A percentile compares a stretch with the other conserved stretches of the same genome.
phyloP scores from a whole-genome alignment of 345 rosid species.

The Hibiscus trionum region DNA sequence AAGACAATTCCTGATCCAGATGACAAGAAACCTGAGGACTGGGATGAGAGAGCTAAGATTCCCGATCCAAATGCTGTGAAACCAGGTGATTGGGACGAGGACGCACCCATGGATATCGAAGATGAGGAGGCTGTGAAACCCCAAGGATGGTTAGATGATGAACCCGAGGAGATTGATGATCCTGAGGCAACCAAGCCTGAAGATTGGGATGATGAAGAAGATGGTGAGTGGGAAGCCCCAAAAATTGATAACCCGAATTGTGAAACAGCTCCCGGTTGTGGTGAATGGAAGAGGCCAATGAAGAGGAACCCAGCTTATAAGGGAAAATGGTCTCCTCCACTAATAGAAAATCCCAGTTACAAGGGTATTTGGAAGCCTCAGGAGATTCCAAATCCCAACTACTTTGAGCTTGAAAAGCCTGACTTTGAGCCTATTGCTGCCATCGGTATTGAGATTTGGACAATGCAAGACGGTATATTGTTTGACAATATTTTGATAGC shows the following conservation, averaged over 20 bases:
- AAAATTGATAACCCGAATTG: slow-evolving; percentile 78
- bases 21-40: slow-evolving; percentile 79
- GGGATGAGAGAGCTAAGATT: slow-evolving; percentile 78
- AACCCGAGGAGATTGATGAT: slow-evolving; percentile 82
- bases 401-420: slow-evolving; percentile 67
- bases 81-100: slow-evolving; percentile 93
- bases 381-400: slow-evolving; percentile 71
- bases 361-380: slow-evolving; percentile 85
- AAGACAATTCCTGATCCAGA: slow-evolving; percentile 88
- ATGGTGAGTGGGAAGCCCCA: slow-evolving; percentile 89
- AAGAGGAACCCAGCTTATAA: slow-evolving; percentile 81
- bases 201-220: slow-evolving; percentile 95
- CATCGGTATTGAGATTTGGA: slow-evolving; percentile 84
- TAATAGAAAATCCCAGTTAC: slow-evolving; percentile 76
- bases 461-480: slow-evolving; percentile 84
- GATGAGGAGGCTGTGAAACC: slow-evolving; percentile 87
- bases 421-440: slow-evolving; percentile 75
- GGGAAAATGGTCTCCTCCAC: slow-evolving; percentile 78
- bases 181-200: slow-evolving; percentile 88
- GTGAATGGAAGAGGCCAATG: slow-evolving; percentile 81
- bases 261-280: slow-evolving; percentile 69
- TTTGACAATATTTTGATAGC: slow-evolving; percentile 73
- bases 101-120: slow-evolving; percentile 77
- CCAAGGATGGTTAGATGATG: slow-evolving; percentile 83
- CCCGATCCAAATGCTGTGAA: slow-evolving; percentile 64